Evolutionary conservation across 1,139 yeast genomes (phyloP).

Genomic region (Dujonia santamariae): DNA sequence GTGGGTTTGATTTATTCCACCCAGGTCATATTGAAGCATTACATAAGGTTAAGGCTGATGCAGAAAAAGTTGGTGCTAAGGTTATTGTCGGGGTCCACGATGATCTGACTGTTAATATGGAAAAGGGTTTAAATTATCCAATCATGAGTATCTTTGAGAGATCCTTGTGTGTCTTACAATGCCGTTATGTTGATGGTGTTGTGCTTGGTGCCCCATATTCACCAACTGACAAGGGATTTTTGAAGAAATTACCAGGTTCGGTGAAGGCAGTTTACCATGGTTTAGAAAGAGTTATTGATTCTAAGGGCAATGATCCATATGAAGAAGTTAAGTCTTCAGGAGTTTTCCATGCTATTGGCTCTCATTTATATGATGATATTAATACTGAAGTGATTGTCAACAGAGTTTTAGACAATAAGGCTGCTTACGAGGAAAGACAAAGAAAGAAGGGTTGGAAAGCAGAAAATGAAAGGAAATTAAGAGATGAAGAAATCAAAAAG

Average conservation of each 20-base stretch:
- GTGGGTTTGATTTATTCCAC: conserved; percentile 88
- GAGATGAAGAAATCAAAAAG: conserved; percentile 17
- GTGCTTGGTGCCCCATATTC: conserved; percentile 65
- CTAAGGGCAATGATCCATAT: conserved; percentile 36
- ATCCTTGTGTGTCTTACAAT: conserved; percentile 82
- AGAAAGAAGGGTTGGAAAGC: conserved; percentile 75
- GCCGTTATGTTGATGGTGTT: conserved; percentile 78
- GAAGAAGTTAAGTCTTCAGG: conserved; percentile 32
- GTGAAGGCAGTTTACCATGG: conserved; percentile 61
- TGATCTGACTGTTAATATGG: conserved; percentile 54
- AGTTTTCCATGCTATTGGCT: conserved; percentile 42
- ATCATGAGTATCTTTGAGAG: conserved; percentile 88
- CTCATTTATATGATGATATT: conserved; percentile 57
- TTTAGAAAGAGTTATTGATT: conserved; percentile 42
- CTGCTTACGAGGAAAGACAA: conserved; percentile 76
- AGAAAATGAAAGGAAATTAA: conserved; percentile 30
- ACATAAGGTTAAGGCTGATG: conserved; percentile 41
- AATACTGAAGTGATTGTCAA: conserved; percentile 65
- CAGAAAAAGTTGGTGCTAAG: conserved; percentile 31
- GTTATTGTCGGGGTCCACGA: conserved; percentile 72
- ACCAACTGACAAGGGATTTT: conserved; percentile 37
- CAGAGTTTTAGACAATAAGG: conserved; percentile 63
- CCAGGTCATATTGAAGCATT: conserved; percentile 87
- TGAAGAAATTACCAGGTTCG: conserved; percentile 34
- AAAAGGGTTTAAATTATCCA: conserved; percentile 70